Evolutionary conservation across 2,329 filamentous ascomycete species (phyloP).

Genomic region (Trichoderma cornu-damae): DNA sequence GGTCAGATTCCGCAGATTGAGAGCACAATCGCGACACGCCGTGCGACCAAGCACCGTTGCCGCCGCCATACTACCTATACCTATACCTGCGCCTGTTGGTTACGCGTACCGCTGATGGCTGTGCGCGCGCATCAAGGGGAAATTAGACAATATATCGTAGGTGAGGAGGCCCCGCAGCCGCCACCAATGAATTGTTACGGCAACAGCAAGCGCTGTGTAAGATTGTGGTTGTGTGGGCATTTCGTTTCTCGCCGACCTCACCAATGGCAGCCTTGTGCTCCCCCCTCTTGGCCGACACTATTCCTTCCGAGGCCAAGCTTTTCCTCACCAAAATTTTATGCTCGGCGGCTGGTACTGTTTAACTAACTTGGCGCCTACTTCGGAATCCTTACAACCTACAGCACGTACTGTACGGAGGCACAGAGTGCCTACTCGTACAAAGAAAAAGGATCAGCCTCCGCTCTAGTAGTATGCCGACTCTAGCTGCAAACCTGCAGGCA

Average conservation of each 20-base stretch:
- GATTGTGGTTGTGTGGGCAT: not conserved
- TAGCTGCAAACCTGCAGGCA: conserved; percentile 2
- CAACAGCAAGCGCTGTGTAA: not conserved
- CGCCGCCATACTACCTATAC: not conserved
- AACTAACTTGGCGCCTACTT: not conserved
- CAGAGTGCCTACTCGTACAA: too few relatives aligned
- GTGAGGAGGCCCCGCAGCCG: conserved; percentile 10
- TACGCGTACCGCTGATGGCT: not conserved
- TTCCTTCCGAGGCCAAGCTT: not conserved
- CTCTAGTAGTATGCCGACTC: not conserved
- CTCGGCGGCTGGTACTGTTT: not conserved
- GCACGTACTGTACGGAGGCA: too few relatives aligned
- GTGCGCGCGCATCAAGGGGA: not conserved
- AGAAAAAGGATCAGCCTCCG: not conserved
- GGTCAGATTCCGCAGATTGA: conserved; percentile 3
- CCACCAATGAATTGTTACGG: conserved; percentile 9
- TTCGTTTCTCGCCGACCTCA: not conserved
- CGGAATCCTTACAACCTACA: conserved; percentile 10
- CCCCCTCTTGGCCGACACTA: not conserved
- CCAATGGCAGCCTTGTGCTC: not conserved
- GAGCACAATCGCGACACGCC: not conserved
- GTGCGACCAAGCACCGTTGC: not conserved
- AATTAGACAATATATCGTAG: conserved; percentile 8
- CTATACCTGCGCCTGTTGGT: not conserved
- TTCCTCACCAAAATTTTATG: not conserved